A percentile compares a stretch with the other conserved stretches of the same genome.
Evolutionary conservation across 306 rosid species (phyloP).

Genomic region (Cicer cuneatum): DNA sequence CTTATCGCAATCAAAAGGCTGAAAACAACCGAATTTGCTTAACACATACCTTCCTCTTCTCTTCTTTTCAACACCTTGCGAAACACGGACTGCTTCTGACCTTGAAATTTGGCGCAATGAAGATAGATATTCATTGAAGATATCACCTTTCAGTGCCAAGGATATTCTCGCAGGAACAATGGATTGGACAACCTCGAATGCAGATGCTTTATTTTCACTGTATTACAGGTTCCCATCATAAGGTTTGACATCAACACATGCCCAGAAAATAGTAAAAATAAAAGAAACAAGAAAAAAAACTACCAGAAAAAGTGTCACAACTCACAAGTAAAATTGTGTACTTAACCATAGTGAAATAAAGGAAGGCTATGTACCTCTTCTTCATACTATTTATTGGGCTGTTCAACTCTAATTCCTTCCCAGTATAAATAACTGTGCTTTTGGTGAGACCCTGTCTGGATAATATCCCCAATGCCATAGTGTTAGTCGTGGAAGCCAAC

Average conservation of each 20-base stretch:
- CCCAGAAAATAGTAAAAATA: neutral
- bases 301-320: conserved; percentile 2
- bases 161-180: conserved; percentile 63
- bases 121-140: conserved; percentile 72
- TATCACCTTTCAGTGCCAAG: conserved; percentile 59
- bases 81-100: conserved; percentile 71
- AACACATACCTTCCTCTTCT: conserved; percentile 71
- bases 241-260: conserved; percentile 33
- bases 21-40: conserved; percentile 31
- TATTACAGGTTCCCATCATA: conserved; percentile 43
- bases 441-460: conserved; percentile 51
- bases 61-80: conserved; percentile 53
- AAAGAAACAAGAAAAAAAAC: neutral
- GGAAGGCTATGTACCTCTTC: conserved; percentile 57
- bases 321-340: neutral
- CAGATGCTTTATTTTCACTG: conserved; percentile 64
- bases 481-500: conserved; percentile 63
- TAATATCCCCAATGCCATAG: conserved; percentile 62
- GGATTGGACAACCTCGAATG: conserved; percentile 55
- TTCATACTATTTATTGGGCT: conserved; percentile 44
- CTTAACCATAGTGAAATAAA: conserved; percentile 34
- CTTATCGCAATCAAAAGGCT: conserved; percentile 16
- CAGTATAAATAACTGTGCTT: conserved; percentile 43
- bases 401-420: conserved; percentile 52
- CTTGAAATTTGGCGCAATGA: conserved; percentile 70